Base-by-base conservation (phyloP, 2,329 filamentous ascomycete genomes). In the Trichoderma brevicompactum region DNA sequence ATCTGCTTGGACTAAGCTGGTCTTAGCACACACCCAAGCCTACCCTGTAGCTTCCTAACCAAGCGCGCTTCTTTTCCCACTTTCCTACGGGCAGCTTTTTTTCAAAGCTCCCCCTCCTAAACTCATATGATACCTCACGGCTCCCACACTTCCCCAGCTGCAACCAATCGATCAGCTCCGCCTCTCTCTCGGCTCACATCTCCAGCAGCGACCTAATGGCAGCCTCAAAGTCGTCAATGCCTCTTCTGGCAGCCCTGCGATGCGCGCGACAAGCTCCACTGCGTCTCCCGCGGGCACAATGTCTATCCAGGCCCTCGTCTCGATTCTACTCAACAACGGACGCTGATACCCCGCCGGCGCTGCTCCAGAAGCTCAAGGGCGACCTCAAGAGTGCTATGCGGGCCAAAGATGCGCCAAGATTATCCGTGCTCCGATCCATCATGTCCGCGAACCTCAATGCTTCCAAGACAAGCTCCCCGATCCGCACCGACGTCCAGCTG, bases 361-460 rank as follows among this genome's bases (percentile, higher is more conserved):
- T 86, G 8, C 76, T 86, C 49, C 75, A 79, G 62, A 85, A 82
- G 76, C 78, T 88, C 71, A 86, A 85, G 72, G 77, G 75, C 68
- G 87, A 90, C 70, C 80, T 90, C 68, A 90, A 90, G 78, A 77
- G 81, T 9, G 87, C 88, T 55, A 89, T 90, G 87, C 83, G 83
- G 66, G 81, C 82, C 70, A 90, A 89, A 76, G 87, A 90, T 73
- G 77, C 81, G 32, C 80, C 85, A 32, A 87, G 89, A 2, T 85
- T 94, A 32, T 79, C 84, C 44, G 90, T 92, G 43, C 83, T 94
- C 55, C 89, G 91, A 70, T 77, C 83, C 46, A 79, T 94, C 68
- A 83, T 94, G 69, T 82, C 89, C 38, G 85, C 89, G 68, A 87
- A 90, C 67, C 87, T 89, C 70, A 94, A 93, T 77, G 88, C 89